Percentiles rank a stretch among this genome's conserved stretches.
phyloP scores from a whole-genome alignment of 805 yeast species.

The Kodamaea neixiangensis region DNA sequence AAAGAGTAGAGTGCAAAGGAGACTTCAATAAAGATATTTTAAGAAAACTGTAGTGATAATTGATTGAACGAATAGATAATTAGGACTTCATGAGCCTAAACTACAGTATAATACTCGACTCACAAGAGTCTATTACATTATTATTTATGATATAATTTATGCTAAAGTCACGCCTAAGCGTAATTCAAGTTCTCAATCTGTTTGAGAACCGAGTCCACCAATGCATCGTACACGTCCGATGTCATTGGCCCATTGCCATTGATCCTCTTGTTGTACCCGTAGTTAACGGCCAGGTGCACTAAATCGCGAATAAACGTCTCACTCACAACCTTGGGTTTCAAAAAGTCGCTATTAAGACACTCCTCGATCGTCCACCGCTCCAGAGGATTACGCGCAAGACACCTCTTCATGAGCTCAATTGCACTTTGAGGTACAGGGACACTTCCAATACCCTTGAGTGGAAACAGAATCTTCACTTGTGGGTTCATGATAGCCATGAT shows the following conservation, averaged over 20 bases:
- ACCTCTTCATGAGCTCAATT: constrained; percentile 68
- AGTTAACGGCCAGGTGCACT: constrained; percentile 74
- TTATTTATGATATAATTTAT: not conserved
- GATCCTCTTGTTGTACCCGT: constrained; percentile 53
- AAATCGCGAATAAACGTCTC: constrained; percentile 66
- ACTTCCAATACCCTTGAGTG: constrained; percentile 61
- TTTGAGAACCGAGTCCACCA: constrained; percentile 56
- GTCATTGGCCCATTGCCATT: constrained; percentile 40
- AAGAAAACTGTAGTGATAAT: no score
- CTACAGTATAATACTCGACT: not conserved
- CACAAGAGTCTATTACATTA: not conserved
- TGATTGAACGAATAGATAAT: no score
- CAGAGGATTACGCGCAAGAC: constrained; percentile 70
- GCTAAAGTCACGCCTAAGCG: constrained; percentile 9
- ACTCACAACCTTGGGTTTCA: constrained; percentile 74
- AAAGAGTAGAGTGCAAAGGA: not conserved
- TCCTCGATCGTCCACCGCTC: constrained; percentile 65
- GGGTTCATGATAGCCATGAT: constrained; percentile 86
- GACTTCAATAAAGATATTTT: not conserved
- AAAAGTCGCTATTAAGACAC: constrained; percentile 62
- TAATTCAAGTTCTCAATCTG: constrained; percentile 44
- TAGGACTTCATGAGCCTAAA: no score
- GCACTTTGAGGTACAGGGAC: constrained; percentile 67
- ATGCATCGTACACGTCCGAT: constrained; percentile 42
- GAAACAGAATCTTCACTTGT: constrained; percentile 66